Conservation (phyloP, 805 yeast genomes). For the Brettanomyces nanus region DNA sequence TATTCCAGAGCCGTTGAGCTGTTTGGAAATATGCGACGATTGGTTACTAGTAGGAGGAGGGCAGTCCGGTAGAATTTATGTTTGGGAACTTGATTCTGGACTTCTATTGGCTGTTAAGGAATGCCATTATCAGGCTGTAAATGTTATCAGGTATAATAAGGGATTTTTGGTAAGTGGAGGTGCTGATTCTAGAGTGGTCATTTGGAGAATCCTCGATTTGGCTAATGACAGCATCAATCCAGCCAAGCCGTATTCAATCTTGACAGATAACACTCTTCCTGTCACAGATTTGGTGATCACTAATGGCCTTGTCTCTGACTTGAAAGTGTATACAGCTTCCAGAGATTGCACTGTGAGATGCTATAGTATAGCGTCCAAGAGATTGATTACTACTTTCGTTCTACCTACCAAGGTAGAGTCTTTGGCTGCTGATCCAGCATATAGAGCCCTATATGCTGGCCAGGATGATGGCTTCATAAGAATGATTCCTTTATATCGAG, state of each 20-base stretch:
- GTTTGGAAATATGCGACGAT: conserved; percentile 32
- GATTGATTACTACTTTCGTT: conserved; percentile 64
- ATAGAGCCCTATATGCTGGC: conserved; percentile 67
- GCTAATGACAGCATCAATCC: conserved; percentile 27
- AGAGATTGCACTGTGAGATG: conserved; percentile 68
- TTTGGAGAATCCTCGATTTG: conserved; percentile 66
- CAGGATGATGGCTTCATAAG: conserved; percentile 53
- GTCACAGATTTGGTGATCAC: conserved; percentile 34
- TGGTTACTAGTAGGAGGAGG: conserved; percentile 72
- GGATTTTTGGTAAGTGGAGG: conserved; percentile 71
- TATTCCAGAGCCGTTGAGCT: conserved; percentile 67
- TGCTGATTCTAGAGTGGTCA: conserved; percentile 66
- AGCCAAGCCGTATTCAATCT: conserved; percentile 48
- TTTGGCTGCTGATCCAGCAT: conserved; percentile 68
- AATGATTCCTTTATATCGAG: conserved; percentile 40
- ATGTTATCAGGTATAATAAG: conserved; percentile 51
- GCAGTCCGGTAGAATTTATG: conserved; percentile 62
- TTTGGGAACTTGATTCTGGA: conserved; percentile 86
- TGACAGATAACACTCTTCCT: conserved; percentile 52
- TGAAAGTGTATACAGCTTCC: conserved; percentile 61
- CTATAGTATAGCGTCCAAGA: conserved; percentile 43
- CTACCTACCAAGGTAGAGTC: conserved; percentile 48
- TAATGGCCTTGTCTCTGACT: conserved; percentile 48
- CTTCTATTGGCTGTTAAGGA: conserved; percentile 61
- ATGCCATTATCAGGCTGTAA: conserved; percentile 75